Base-by-base conservation (phyloP, 352 stramenopile species). In the Thraustochytrium striatum region DNA sequence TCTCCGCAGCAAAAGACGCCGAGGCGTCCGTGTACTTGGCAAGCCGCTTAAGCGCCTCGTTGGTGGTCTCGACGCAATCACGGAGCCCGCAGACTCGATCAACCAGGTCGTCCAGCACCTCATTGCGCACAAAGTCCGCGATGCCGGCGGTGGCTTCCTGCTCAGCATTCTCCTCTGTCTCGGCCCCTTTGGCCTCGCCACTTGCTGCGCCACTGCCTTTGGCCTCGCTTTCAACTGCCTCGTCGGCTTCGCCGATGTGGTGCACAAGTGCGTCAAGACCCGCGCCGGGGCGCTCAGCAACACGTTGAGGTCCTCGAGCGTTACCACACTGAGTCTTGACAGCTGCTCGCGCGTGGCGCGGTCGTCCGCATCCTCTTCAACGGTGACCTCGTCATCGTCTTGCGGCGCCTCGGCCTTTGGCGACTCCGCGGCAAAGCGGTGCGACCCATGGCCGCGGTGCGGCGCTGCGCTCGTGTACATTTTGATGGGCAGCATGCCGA, bases 401-500 rank as follows among this genome's bases (percentile, higher is more conserved):
- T 25, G 44, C n/a, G 28, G 9, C 25, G 9, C 38, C 11, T 33
- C 44, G 8, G 38, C 58, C 11, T 50, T 21, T 50, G 13, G n/a
- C 8, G 33, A 21, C 1, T 19, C 16, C 1, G 59, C 33, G 9
- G 11, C 3, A 38, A 30, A 75, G 13, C 50, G 65, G 36, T 75
- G 65, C 21, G 41, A 43, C 41, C 25, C 19, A 13, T 25, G 16
- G 8, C 25, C 3, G 5, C 65, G 65, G 13, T 75, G 39, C 21
- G 44, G 43, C 1, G 65, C 19, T 3, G 65, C 44, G 19, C 28
- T 19, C 0, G 65, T 75, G 39, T 75, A 75, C 7, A 19, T 35
- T 61, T 61, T 75, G 41, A 75, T 75, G 65, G 65, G 35, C 16
- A 55, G 52, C 43, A 75, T 75, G 16, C 65, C 30, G 52, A 75